These are phyloP conservation scores for Russula emetica DNA, from an alignment of 768 basidiomycete genomes.

Conservation along the genomic window DNA sequence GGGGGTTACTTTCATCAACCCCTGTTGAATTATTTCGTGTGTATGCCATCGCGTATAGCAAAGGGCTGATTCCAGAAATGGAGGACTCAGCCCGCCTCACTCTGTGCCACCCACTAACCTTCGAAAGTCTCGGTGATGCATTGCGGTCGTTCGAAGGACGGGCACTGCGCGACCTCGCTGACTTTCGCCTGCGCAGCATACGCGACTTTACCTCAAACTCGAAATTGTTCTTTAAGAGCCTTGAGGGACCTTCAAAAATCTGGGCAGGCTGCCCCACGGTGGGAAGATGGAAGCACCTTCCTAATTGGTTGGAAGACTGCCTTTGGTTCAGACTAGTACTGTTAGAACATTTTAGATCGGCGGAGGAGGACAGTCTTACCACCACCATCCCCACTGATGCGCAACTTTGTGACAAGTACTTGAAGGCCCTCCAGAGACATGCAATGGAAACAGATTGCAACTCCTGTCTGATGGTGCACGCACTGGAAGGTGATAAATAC, in stretches of 20 bases:
- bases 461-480: constrained; percentile 4
- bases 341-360: too few relatives aligned
- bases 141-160: neutral
- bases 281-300: too few relatives aligned
- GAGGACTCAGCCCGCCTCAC: neutral
- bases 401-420: neutral
- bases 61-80: neutral
- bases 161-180: neutral
- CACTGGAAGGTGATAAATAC: constrained; percentile 2
- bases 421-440: neutral
- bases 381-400: neutral
- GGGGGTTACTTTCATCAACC: too few relatives aligned
- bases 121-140: neutral
- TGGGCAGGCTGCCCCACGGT: constrained; percentile 6
- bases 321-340: too few relatives aligned
- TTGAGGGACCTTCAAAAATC: neutral
- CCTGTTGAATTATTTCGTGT: neutral
- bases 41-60: neutral
- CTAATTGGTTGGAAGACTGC: neutral
- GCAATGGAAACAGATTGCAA: neutral
- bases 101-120: neutral
- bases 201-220: neutral
- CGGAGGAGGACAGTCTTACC: neutral
- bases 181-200: neutral
- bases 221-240: neutral